Percentiles rank a stretch among this genome's conserved stretches.
phyloP scores from a whole-genome alignment of 768 basidiomycete species.

The Amanita jacksonii region DNA sequence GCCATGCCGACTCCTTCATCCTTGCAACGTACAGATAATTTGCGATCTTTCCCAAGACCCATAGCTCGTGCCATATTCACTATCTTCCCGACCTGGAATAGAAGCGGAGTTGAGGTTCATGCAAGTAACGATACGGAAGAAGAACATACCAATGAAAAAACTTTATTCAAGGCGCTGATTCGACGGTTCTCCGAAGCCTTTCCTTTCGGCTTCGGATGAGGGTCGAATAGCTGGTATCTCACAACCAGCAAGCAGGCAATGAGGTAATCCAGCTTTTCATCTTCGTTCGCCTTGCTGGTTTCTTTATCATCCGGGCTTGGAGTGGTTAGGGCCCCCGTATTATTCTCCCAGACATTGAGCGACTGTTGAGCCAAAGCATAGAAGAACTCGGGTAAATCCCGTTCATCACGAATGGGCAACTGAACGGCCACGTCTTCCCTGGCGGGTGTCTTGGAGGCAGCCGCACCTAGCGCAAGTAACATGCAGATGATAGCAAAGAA shows the following conservation, averaged over 20 bases:
- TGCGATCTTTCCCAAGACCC: constrained; percentile 46
- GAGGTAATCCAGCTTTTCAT: constrained; percentile 40
- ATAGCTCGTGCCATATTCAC: constrained; percentile 55
- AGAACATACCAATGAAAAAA: constrained; percentile 32
- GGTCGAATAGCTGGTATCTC: constrained; percentile 21
- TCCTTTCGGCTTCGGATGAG: constrained; percentile 1
- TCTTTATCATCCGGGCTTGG: constrained; percentile 4
- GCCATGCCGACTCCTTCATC: background rate
- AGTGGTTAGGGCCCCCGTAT: constrained; percentile 10
- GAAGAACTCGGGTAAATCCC: constrained; percentile 4
- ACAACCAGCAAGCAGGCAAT: constrained; percentile 51
- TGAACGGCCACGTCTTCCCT: constrained; percentile 3
- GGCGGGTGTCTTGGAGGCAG: constrained; percentile 8
- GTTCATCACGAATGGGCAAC: background rate
- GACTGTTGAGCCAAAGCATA: constrained; percentile 30
- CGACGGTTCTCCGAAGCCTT: constrained; percentile 7
- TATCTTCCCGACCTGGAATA: constrained; percentile 32
- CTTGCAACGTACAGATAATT: constrained; percentile 32
- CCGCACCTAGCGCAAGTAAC: constrained; percentile 49
- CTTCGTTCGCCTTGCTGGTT: constrained; percentile 13
- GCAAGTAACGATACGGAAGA: background rate
- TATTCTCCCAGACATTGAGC: constrained; percentile 28
- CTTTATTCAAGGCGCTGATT: constrained; percentile 11
- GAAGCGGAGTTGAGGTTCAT: background rate
- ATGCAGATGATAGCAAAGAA: constrained; percentile 55